Evolutionary conservation across 2,329 filamentous ascomycete genomes (phyloP).

Genomic region (Penicillium occitanis): DNA sequence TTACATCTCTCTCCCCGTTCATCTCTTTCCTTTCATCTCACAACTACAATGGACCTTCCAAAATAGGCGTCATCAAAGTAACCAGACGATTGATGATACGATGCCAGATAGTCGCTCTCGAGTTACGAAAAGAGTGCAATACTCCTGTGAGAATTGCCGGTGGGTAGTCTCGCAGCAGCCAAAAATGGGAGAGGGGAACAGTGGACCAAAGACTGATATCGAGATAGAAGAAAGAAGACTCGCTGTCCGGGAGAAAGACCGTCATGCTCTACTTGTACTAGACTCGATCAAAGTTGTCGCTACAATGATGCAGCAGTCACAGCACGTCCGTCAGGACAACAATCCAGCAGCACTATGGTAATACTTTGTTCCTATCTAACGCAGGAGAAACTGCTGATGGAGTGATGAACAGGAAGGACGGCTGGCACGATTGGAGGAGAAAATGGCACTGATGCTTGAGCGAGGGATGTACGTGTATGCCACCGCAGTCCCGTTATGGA

Average conservation of each 20-base stretch:
- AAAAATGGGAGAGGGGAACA: not conserved
- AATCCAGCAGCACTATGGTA: not conserved
- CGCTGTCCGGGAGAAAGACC: conserved; percentile 28
- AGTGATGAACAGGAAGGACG: conserved; percentile 16
- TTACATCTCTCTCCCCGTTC: not conserved
- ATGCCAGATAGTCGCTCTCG: conserved; percentile 18
- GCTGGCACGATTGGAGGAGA: conserved; percentile 20
- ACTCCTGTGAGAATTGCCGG: conserved; percentile 23
- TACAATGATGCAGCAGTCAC: conserved; percentile 18
- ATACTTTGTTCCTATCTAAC: not conserved
- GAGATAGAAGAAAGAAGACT: conserved; percentile 26
- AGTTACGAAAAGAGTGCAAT: conserved; percentile 16
- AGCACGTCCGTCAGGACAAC: not conserved
- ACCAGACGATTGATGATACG: not conserved
- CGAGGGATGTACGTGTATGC: conserved; percentile 13
- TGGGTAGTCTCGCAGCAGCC: conserved; percentile 20
- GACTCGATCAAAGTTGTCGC: conserved; percentile 24
- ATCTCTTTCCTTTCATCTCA: not conserved
- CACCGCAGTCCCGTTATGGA: no score
- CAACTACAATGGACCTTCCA: not conserved
- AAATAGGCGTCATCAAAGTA: not conserved
- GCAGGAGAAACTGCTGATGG: not conserved
- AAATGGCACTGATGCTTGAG: conserved; percentile 23
- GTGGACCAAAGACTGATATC: conserved; percentile 7
- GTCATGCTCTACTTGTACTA: conserved; percentile 26